Conservation (phyloP, 2,329 filamentous ascomycete species). For the Arthrobotrys entomopaga region DNA sequence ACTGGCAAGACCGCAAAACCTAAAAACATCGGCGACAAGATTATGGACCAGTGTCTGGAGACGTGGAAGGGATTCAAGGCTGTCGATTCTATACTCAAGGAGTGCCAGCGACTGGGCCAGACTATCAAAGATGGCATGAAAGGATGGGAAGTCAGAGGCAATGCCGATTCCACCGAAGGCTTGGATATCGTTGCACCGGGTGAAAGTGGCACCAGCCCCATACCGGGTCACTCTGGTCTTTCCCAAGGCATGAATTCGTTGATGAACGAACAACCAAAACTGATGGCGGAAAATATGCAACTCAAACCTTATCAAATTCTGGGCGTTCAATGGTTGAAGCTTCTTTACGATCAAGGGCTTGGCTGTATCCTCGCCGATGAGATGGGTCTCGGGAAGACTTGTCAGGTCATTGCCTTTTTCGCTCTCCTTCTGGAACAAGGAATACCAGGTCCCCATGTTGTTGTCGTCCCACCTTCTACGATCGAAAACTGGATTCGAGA, state of each 20-base stretch:
- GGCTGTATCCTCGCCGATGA: conserved; percentile 96
- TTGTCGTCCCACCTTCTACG: conserved; percentile 92
- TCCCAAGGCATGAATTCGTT: conserved; percentile 61
- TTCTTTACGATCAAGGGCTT: conserved; percentile 81
- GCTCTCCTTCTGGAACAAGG: conserved; percentile 79
- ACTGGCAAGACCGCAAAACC: conserved; percentile 66
- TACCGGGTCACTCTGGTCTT: conserved; percentile 59
- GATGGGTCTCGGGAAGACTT: conserved; percentile 97
- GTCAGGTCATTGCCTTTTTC: conserved; percentile 92
- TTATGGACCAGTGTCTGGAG: conserved; percentile 74
- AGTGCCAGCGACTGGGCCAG: conserved; percentile 78
- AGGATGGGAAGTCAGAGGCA: conserved; percentile 72
- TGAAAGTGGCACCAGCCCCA: conserved; percentile 63
- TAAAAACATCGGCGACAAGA: conserved; percentile 72
- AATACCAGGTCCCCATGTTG: conserved; percentile 77
- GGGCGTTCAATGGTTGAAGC: conserved; percentile 90
- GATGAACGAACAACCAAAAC: conserved; percentile 74
- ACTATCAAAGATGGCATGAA: conserved; percentile 73
- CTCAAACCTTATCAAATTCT: conserved; percentile 96
- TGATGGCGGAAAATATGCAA: conserved; percentile 78
- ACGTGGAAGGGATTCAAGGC: conserved; percentile 84
- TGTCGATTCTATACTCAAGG: conserved; percentile 81
- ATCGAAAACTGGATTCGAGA: conserved; percentile 96
- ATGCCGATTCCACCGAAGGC: conserved; percentile 70
- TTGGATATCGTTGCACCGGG: conserved; percentile 65